Conservation (phyloP, 108 stramenopile species). For the Mediolabrus comicus region DNA sequence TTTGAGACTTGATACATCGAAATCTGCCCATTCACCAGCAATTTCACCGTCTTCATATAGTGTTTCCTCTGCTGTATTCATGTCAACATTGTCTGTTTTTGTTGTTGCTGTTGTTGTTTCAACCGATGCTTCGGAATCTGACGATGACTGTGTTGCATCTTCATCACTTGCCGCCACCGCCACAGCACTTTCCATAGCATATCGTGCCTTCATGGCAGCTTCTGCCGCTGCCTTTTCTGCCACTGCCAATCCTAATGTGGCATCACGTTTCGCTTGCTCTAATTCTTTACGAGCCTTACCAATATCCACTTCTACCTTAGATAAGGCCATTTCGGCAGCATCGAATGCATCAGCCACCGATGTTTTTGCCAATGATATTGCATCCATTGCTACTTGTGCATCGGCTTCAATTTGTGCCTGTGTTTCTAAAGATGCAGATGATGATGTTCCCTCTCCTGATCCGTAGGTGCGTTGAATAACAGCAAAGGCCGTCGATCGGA, state of each 20-base stretch:
- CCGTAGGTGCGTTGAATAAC: conserved; percentile 3
- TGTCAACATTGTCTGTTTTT: neutral
- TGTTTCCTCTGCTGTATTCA: neutral
- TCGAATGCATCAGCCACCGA: conserved; percentile 55
- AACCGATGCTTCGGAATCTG: conserved; percentile 15
- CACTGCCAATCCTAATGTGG: conserved; percentile 5
- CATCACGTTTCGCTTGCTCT: conserved; percentile 36
- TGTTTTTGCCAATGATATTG: conserved; percentile 3
- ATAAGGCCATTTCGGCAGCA: conserved; percentile 44
- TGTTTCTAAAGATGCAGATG: neutral
- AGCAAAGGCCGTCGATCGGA: neutral
- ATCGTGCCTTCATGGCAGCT: conserved; percentile 1
- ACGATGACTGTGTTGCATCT: conserved; percentile 17
- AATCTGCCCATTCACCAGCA: neutral
- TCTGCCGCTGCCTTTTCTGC: conserved; percentile 8
- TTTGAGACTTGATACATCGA: conserved; percentile 52
- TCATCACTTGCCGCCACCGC: conserved; percentile 27
- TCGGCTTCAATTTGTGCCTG: conserved; percentile 11
- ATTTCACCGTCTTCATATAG: neutral
- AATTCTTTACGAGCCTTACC: conserved; percentile 19
- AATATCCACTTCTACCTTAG: conserved; percentile 47
- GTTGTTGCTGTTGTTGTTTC: neutral
- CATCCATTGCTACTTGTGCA: conserved; percentile 3
- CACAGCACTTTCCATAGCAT: neutral
- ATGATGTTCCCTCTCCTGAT: neutral